A percentile compares a stretch with the other conserved stretches of the same genome.
phyloP scores from a whole-genome alignment of 768 basidiomycete species.

The Collybia sp. region DNA sequence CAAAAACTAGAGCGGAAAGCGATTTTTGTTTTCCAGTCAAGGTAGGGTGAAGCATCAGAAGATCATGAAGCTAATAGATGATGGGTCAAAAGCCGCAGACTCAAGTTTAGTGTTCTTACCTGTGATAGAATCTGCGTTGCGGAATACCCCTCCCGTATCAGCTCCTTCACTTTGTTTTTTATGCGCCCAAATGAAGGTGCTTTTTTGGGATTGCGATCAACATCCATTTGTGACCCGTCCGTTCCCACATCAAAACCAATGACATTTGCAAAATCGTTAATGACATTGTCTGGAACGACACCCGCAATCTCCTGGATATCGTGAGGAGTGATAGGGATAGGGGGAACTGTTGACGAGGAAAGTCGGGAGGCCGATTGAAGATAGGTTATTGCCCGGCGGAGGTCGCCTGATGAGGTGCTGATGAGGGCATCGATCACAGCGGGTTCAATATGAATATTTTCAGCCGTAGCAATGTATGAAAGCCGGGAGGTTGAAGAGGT shows the following conservation, averaged over 20 bases:
- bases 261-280: conserved; percentile 62
- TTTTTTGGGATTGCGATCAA: conserved; percentile 38
- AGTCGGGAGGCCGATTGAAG: conserved; percentile 93
- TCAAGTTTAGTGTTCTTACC: conserved; percentile 39
- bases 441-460: conserved; percentile 54
- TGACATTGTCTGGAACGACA: conserved; percentile 75
- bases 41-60: conserved; percentile 78
- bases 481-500: conserved; percentile 72
- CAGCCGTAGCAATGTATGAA: conserved; percentile 72
- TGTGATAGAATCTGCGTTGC: conserved; percentile 86
- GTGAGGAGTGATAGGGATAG: conserved; percentile 63
- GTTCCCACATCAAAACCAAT: conserved; percentile 67
- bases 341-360: conserved; percentile 67
- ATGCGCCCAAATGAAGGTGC: conserved; percentile 54
- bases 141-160: conserved; percentile 89
- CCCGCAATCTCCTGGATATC: conserved; percentile 98
- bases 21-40: conserved; percentile 80
- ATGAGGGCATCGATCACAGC: conserved; percentile 73
- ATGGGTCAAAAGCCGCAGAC: conserved; percentile 2
- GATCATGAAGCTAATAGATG: conserved; percentile 79
- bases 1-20: conserved; percentile 75
- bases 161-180: conserved; percentile 62
- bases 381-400: conserved; percentile 96
- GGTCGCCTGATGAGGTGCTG: conserved; percentile 81
- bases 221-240: conserved; percentile 32